phyloP scores from a whole-genome alignment of 305 asterid genomes.

The Fraxinus platypoda region DNA sequence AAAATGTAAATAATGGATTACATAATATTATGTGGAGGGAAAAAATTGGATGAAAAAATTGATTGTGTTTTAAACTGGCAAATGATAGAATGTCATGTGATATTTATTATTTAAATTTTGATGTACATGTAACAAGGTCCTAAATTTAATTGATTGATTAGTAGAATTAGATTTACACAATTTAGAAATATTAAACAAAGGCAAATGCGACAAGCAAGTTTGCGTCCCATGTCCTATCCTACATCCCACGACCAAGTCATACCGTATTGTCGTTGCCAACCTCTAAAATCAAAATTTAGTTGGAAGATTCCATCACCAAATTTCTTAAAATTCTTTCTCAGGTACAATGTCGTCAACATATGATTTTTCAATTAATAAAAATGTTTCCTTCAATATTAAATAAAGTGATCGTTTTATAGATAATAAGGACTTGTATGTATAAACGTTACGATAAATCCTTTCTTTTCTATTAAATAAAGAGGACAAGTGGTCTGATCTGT shows the following conservation, averaged over 20 bases:
- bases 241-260: not conserved
- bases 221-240: slow-evolving; percentile 2
- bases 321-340: slow-evolving; percentile 2
- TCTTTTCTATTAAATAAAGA: too few species aligned
- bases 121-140: too few species aligned
- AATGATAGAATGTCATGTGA: too few species aligned
- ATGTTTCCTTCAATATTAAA: not conserved
- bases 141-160: not conserved
- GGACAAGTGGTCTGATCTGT: not conserved
- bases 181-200: not conserved
- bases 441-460: not conserved
- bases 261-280: not conserved
- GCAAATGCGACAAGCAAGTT: not conserved
- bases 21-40: too few species aligned
- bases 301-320: slow-evolving; percentile 3
- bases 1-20: too few species aligned
- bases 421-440: not conserved
- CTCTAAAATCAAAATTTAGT: not conserved
- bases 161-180: not conserved
- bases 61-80: too few species aligned
- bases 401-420: too few species aligned
- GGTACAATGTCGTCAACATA: slow-evolving; percentile 5
- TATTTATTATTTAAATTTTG: too few species aligned
- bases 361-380: not conserved
- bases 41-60: too few species aligned